A percentile compares a stretch with the other conserved stretches of the same genome.
Evolutionary conservation across 2,329 filamentous ascomycete species (phyloP).

Genomic region (Gnomoniopsis smithogilvyi): DNA sequence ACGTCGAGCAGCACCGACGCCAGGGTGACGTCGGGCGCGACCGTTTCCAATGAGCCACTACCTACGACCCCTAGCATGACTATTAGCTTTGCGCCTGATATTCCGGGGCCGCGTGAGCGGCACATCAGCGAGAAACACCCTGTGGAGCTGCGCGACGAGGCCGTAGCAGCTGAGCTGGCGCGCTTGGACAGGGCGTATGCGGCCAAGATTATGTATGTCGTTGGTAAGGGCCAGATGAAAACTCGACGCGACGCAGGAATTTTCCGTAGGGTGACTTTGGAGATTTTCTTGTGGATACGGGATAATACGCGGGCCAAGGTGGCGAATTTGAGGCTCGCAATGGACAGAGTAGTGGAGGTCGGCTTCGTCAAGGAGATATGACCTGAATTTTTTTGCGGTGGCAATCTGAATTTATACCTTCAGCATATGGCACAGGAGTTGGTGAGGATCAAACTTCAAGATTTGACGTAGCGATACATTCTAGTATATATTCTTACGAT

Average conservation of each 20-base stretch:
- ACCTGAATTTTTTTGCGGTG: too few relatives aligned
- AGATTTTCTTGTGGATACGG: conserved; percentile 58
- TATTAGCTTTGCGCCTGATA: background rate
- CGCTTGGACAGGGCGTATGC: conserved; percentile 41
- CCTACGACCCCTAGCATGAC: background rate
- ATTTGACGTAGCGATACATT: too few relatives aligned
- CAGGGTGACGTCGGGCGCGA: background rate
- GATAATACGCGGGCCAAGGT: conserved; percentile 64
- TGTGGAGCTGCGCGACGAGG: conserved; percentile 27
- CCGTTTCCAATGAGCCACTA: background rate
- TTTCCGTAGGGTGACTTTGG: conserved; percentile 43
- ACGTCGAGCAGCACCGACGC: background rate
- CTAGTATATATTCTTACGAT: too few relatives aligned
- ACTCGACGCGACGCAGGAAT: conserved; percentile 39
- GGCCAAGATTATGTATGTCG: conserved; percentile 49
- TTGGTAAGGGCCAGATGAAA: conserved; percentile 60
- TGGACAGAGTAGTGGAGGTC: conserved; percentile 61
- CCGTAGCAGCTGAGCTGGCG: conserved; percentile 36
- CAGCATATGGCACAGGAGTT: too few relatives aligned
- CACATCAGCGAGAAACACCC: conserved; percentile 12
- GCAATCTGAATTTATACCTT: too few relatives aligned
- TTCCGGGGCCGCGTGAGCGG: background rate
- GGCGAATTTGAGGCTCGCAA: conserved; percentile 54
- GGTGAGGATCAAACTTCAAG: too few relatives aligned
- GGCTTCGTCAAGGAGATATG: conserved; percentile 65